Evolutionary conservation across 176 grass and related monocot genomes (phyloP), one percentile per base, ranked within the genome.

Genomic region (Ananas comosus): DNA sequence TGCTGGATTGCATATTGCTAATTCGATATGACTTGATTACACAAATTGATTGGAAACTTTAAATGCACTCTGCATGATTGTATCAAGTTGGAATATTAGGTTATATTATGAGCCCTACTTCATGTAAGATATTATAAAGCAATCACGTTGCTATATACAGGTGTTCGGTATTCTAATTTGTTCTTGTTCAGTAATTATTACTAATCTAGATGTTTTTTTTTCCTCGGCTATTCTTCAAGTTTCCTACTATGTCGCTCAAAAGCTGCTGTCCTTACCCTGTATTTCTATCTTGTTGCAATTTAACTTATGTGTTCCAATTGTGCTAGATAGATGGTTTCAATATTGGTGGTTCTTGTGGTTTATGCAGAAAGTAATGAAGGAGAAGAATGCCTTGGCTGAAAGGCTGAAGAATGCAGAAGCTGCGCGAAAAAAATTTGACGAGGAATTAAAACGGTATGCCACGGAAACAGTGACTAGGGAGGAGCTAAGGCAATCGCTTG

Each of bases 301-400:
- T 61, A 61, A 61, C 21, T 22, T 61, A n/a, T 19, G 4, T 61
- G 1, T 61, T 61, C 53, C 29, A 79, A 48, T 2, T 50, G 18
- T 80, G 53, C 58, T 79, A 57, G 52, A 61, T 56, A 29, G 73
- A 66, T 72, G 71, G 29, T 52, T 73, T 42, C 33, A 42, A 6
- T 42, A 42, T 42, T 80, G 64, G 13, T 76, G 51, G 24, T 72
- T 47, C 48, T 63, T 67, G 66, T 79, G 59, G 52, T 53, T 69
- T 52, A 53, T 85, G 64, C 81, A 99, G 94, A 93, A 81, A 86
- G 64, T 91, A 76, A 83, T 69, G n/a, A 91, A 83, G 72, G 94
- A 99, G 74, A 99, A 99, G 74, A 93, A 80, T 82, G 74, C 78
- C 28, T 65, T 99, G 75, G 80, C 81, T 71, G 94, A 93, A 75